A percentile compares a stretch with the other conserved stretches of the same genome.
Conservation (phyloP, 1,139 yeast genomes). For the Candida pseudocylindracea region DNA sequence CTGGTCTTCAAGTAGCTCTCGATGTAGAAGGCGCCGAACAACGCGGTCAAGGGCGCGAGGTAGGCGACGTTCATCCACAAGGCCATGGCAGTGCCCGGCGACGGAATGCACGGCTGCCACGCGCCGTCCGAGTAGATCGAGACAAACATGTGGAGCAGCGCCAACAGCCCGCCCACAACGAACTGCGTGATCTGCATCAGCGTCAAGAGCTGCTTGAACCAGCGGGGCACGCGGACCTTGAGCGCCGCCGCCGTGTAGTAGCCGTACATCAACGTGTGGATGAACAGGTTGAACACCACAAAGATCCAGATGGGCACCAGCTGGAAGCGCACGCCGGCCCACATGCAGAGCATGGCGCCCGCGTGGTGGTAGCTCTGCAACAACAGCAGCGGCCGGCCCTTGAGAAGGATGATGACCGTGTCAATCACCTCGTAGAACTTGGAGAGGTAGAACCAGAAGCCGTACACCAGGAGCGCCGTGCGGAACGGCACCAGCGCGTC, state of each 20-base stretch:
- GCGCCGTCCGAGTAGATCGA: conserved; percentile 26
- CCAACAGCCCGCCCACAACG: conserved; percentile 47
- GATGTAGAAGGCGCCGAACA: conserved; percentile 49
- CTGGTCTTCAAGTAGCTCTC: conserved; percentile 28
- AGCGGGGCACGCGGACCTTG: conserved; percentile 32
- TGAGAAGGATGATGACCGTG: conserved; percentile 41
- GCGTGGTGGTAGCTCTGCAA: conserved; percentile 64
- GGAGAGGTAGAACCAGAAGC: conserved; percentile 49
- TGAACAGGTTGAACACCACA: conserved; percentile 58
- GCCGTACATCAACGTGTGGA: conserved; percentile 58
- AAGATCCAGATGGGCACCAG: conserved; percentile 71
- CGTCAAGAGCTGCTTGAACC: conserved; percentile 38
- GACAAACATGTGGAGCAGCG: conserved; percentile 38
- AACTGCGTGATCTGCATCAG: conserved; percentile 54
- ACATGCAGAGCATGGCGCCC: conserved; percentile 71
- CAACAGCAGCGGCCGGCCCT: conserved; percentile 47
- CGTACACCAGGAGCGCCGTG: conserved; percentile 32
- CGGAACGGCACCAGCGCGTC: conserved; percentile 27
- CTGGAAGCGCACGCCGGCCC: conserved; percentile 54
- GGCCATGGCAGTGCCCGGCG: conserved; percentile 44
- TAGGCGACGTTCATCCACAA: conserved; percentile 39
- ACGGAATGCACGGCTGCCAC: conserved; percentile 27
- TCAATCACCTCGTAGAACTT: conserved; percentile 58
- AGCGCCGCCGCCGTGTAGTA: conserved; percentile 46
- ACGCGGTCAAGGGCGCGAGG: conserved; percentile 46